Evolutionary conservation across 306 rosid genomes (phyloP).

Genomic region (Benincasa hispida): DNA sequence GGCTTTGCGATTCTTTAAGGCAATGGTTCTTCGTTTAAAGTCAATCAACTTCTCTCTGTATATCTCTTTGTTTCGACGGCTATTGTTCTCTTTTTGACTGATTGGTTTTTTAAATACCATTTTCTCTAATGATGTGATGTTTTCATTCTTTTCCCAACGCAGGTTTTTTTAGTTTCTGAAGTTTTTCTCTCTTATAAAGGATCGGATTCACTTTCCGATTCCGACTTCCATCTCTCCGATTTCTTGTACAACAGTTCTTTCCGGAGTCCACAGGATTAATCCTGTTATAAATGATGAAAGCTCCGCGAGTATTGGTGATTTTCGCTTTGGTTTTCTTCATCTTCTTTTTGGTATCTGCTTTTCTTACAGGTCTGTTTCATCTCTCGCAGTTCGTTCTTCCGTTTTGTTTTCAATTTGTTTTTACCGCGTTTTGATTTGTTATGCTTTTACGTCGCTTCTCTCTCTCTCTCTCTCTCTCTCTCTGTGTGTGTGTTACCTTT

Average conservation of each 20-base stretch:
- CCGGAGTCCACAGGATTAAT: background rate
- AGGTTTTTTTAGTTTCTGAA: background rate
- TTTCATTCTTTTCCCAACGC: slow-evolving; percentile 11
- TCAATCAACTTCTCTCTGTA: slow-evolving; percentile 9
- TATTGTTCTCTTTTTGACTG: slow-evolving; percentile 12
- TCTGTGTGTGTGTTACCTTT: background rate
- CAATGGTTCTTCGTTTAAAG: background rate
- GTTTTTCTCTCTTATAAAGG: slow-evolving; percentile 1
- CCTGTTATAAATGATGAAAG: slow-evolving; percentile 1
- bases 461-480: background rate
- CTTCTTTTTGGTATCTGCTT: background rate
- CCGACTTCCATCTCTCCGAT: background rate
- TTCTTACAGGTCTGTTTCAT: slow-evolving; percentile 6
- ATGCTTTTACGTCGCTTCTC: background rate
- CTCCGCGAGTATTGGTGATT: slow-evolving; percentile 3
- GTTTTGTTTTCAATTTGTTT: background rate
- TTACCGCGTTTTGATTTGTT: background rate
- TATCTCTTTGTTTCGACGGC: slow-evolving; percentile 35
- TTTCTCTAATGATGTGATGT: slow-evolving; percentile 10
- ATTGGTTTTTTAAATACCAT: slow-evolving; percentile 8
- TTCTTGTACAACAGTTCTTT: background rate
- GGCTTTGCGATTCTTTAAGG: background rate
- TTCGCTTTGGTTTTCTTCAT: background rate
- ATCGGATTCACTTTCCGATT: background rate
- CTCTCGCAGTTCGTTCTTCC: background rate